phyloP scores from a whole-genome alignment of 2,329 filamentous ascomycete species.

The Aspergillus sp. region DNA sequence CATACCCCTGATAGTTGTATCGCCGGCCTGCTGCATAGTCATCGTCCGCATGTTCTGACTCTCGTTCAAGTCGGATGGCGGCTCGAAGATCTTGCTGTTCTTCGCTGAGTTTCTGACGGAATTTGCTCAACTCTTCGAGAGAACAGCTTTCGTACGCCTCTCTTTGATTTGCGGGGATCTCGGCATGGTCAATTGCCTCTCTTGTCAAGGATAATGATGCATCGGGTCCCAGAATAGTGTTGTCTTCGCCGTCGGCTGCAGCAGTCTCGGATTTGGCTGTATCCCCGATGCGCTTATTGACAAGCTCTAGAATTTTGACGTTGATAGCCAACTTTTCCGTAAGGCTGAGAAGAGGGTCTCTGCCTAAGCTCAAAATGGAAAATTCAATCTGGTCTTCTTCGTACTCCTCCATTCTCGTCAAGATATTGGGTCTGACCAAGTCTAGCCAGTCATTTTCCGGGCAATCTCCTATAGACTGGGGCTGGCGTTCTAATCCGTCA shows the following conservation, averaged over 20 bases:
- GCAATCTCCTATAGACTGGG: constrained; percentile 52
- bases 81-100: constrained; percentile 27
- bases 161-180: constrained; percentile 17
- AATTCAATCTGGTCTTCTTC: constrained; percentile 63
- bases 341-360: constrained; percentile 53
- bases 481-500: constrained; percentile 71
- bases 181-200: constrained; percentile 26
- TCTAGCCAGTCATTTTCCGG: constrained; percentile 57
- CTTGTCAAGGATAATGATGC: constrained; percentile 30
- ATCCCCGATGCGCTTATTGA: constrained; percentile 25
- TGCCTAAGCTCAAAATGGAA: constrained; percentile 67
- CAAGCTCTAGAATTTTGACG: constrained; percentile 36
- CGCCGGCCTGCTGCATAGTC: constrained; percentile 35
- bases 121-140: constrained; percentile 24
- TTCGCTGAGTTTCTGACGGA: constrained; percentile 20
- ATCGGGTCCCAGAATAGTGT: constrained; percentile 27
- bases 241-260: constrained; percentile 9
- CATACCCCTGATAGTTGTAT: constrained; percentile 52
- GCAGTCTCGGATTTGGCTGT: background rate
- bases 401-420: constrained; percentile 60
- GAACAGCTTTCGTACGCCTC: constrained; percentile 18
- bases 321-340: constrained; percentile 39
- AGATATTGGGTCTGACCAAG: constrained; percentile 58
- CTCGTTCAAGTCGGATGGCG: constrained; percentile 35
- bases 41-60: constrained; percentile 32